These are phyloP conservation scores for Mikania micrantha DNA, from an alignment of 129 eudicot species.

Conservation along the genomic window DNA sequence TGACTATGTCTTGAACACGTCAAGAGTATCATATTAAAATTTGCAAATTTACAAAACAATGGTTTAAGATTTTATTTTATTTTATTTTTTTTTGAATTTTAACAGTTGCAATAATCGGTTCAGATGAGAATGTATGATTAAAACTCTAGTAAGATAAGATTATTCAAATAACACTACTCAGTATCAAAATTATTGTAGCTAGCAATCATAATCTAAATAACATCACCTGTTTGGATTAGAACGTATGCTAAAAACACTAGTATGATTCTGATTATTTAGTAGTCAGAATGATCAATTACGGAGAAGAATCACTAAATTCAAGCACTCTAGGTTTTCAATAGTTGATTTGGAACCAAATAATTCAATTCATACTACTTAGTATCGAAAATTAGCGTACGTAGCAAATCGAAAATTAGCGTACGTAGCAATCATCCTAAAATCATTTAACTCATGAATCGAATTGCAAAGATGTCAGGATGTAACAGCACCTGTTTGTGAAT, in stretches of 20 bases:
- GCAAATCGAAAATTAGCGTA: too few relatives aligned
- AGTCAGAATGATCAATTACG: not conserved
- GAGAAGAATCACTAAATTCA: not conserved
- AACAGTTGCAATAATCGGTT: not conserved
- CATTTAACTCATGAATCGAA: not conserved
- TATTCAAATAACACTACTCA: too few relatives aligned
- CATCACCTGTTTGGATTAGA: not conserved
- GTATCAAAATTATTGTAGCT: too few relatives aligned
- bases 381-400: too few relatives aligned
- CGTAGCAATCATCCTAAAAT: not conserved
- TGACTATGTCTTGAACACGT: too few relatives aligned
- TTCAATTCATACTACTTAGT: too few relatives aligned
- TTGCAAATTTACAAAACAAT: not conserved
- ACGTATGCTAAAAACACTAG: not conserved
- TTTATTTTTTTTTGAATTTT: too few relatives aligned
- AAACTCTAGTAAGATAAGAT: not conserved
- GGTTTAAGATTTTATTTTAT: too few relatives aligned
- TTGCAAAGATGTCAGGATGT: not conserved
- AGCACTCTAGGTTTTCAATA: too few relatives aligned
- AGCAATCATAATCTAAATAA: too few relatives aligned
- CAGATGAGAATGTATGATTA: not conserved
- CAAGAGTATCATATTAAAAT: not conserved
- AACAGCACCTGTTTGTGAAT: conserved; percentile 83
- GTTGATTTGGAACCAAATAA: too few relatives aligned
- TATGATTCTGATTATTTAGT: not conserved